Conservation (phyloP, 2,329 filamentous ascomycete genomes). For the Teratosphaeria epicoccoides region DNA sequence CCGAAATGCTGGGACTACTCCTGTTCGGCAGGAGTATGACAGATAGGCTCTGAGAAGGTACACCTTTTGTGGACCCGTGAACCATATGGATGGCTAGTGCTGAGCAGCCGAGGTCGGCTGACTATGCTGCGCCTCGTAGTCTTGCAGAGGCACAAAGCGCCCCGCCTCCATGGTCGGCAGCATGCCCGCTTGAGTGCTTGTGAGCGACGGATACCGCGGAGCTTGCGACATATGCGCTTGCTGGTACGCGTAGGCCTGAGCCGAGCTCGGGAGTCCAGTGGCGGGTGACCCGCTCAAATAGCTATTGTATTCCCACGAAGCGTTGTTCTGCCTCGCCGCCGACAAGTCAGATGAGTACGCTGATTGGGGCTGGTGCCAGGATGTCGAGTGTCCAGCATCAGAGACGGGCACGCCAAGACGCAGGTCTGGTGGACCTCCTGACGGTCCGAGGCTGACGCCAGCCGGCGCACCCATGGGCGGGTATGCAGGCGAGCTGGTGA, state of each 20-base stretch:
- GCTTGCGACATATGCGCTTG: conserved; percentile 6
- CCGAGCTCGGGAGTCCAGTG: conserved; percentile 22
- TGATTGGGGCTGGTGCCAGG: conserved; percentile 24
- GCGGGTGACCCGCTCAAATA: conserved; percentile 20
- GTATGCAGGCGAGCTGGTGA: conserved; percentile 16
- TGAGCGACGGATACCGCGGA: conserved; percentile 18
- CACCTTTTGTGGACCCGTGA: background rate
- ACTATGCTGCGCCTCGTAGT: conserved; percentile 21
- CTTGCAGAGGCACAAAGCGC: conserved; percentile 26
- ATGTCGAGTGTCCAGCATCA: conserved; percentile 20
- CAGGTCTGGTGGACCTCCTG: conserved; percentile 29
- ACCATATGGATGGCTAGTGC: background rate
- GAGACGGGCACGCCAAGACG: conserved; percentile 25
- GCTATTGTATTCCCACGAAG: conserved; percentile 19
- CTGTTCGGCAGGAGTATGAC: background rate
- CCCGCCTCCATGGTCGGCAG: conserved; percentile 12
- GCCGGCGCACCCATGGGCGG: conserved; percentile 17
- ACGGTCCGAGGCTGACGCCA: conserved; percentile 24
- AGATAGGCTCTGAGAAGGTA: conserved; percentile 1
- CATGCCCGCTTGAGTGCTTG: conserved; percentile 15
- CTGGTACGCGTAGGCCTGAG: conserved; percentile 19
- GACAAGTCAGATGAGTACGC: conserved; percentile 24
- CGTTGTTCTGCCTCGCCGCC: conserved; percentile 12
- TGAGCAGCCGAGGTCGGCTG: conserved; percentile 22
- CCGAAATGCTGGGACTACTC: conserved; percentile 7